Evolutionary conservation across 2,329 filamentous ascomycete species (phyloP), one percentile per base, ranked within the genome.

Genomic region (Hypoxylon sp.): DNA sequence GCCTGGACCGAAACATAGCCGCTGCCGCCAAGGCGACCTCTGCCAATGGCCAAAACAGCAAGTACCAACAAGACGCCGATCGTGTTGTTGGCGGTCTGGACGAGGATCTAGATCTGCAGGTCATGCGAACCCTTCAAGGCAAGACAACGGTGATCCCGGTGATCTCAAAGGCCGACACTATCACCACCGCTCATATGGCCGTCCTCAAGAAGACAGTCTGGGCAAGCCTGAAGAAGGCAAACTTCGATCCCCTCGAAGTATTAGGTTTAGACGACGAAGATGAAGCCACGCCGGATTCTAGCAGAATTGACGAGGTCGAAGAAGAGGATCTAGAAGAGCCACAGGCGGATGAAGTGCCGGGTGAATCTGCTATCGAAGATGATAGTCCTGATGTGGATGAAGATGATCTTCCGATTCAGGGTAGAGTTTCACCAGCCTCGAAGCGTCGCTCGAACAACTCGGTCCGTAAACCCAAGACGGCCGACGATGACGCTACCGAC

Each of bases 81-180:
- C 84, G 82, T 47, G 76, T 84, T 30, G 75, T 90, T 47, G 91
- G 91, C 26, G 88, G 89, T 20, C 82, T 98, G 13, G 94, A 98
- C 71, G 91, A 97, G 68, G 91, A 93, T 69, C 85, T 99, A 8
- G 95, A 99, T 74, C 81, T 99, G 22, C 93, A 97, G 74, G 91
- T 97, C 59, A 84, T 99, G 72, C 91, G 91, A 49, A 91, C 91
- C 15, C 85, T 99, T 26, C 90, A 97, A 76, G 91, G 92, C 72
- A 97, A 97, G 83, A 98, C 95, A 0, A 97, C 93, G 0, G 93
- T 98, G 62, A 92, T 99, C 48, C 95, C 95, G 0, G 89, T 99
- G 61, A 94, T 99, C 74, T 91, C 93, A 75, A 99, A 99, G 80
- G 94, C 95, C 39, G 95, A 99, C 76, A 97, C 94, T 13, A 91